Conservation (phyloP, 352 stramenopile genomes). For the Thalassiosira pacifica region DNA sequence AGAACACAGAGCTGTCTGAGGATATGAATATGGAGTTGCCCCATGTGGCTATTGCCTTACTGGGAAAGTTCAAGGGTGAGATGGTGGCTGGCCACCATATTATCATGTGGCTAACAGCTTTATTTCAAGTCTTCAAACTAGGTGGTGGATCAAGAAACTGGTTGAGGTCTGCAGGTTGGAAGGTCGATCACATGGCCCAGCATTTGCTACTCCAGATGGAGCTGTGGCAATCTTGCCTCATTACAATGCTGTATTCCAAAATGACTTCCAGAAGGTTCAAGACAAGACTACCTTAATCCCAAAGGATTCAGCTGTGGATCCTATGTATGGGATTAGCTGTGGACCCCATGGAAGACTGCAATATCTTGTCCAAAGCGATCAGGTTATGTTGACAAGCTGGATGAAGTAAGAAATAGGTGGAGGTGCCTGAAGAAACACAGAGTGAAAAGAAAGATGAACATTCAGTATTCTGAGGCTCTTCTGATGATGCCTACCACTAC, state of each 20-base stretch:
- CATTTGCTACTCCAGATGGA: constrained; percentile 16
- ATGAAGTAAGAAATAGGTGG: constrained; percentile 39
- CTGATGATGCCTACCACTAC: constrained; percentile 29
- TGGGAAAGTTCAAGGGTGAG: constrained; percentile 34
- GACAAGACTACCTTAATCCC: background rate
- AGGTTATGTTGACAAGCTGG: constrained; percentile 5
- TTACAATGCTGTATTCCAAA: constrained; percentile 30
- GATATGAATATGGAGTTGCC: constrained; percentile 2
- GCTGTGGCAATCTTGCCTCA: background rate
- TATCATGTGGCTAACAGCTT: background rate
- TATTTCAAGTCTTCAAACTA: background rate
- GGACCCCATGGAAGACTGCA: constrained; percentile 31
- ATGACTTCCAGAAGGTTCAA: constrained; percentile 22
- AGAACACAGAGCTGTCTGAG: constrained; percentile 9
- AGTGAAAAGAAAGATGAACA: constrained; percentile 1
- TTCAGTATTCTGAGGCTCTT: constrained; percentile 29
- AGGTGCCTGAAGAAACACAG: constrained; percentile 2
- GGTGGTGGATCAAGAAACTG: constrained; percentile 27
- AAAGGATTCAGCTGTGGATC: constrained; percentile 1
- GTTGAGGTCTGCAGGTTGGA: background rate
- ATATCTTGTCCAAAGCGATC: constrained; percentile 2
- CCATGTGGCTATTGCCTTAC: constrained; percentile 14
- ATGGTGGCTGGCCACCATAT: background rate
- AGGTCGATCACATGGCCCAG: background rate
- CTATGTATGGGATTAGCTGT: background rate